Conservation (phyloP, 306 rosid species). For the Trifolium pratense region DNA sequence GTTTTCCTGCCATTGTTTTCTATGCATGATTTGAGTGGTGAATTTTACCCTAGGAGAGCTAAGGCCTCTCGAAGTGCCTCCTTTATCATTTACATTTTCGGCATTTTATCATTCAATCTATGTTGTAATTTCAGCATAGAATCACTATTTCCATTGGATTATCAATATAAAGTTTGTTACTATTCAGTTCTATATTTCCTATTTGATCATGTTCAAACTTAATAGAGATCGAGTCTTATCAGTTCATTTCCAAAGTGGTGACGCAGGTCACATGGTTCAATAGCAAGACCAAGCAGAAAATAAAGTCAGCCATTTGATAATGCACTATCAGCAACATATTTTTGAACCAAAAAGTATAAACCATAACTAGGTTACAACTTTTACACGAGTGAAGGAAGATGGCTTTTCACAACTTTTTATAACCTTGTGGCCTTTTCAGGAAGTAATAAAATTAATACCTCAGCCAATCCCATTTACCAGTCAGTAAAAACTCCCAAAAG, state of each 20-base stretch:
- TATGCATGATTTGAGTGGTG: too few relatives aligned
- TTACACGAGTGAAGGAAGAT: background rate
- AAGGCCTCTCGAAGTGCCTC: too few relatives aligned
- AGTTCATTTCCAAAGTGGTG: constrained; percentile 4
- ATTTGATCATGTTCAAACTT: too few relatives aligned
- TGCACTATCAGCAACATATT: constrained; percentile 27
- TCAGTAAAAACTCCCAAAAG: constrained; percentile 17
- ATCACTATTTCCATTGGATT: too few relatives aligned
- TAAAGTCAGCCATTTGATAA: constrained; percentile 28
- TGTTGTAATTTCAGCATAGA: too few relatives aligned
- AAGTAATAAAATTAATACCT: constrained; percentile 25
- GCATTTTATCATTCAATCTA: too few relatives aligned
- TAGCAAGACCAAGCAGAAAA: constrained; percentile 18
- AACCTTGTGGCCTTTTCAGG: constrained; percentile 9
- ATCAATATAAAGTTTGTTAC: too few relatives aligned
- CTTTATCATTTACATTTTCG: too few relatives aligned
- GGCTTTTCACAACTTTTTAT: constrained; percentile 15
- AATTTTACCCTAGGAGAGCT: too few relatives aligned
- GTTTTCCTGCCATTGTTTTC: too few relatives aligned
- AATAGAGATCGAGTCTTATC: too few relatives aligned
- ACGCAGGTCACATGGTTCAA: constrained; percentile 20
- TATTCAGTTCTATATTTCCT: too few relatives aligned
- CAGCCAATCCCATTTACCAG: constrained; percentile 21
- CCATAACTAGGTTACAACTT: constrained; percentile 26
- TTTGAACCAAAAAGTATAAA: constrained; percentile 1